phyloP scores from a whole-genome alignment of 139 green algal genomes.

The Picochlorum sp. region DNA sequence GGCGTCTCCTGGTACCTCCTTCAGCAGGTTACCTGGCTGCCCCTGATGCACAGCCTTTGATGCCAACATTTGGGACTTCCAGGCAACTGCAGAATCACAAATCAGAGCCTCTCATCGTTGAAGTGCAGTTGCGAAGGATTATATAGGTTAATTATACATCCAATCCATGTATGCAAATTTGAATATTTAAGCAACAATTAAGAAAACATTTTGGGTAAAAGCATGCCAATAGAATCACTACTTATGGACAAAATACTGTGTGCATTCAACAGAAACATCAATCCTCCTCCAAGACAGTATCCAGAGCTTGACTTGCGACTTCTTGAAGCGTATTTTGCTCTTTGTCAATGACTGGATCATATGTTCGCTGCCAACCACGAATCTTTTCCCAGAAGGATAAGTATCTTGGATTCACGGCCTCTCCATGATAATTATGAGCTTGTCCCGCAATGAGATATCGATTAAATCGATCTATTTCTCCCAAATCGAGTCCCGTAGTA shows the following conservation, averaged over 20 bases:
- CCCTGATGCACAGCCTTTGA: constrained; percentile 29
- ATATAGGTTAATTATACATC: constrained; percentile 3
- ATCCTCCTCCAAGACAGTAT: too few species aligned
- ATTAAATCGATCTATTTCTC: constrained; percentile 45
- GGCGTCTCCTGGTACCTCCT: constrained; percentile 50
- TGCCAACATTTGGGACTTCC: constrained; percentile 65
- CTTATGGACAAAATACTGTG: too few species aligned
- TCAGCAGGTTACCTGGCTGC: constrained; percentile 36
- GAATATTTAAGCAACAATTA: too few species aligned
- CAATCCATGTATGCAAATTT: too few species aligned
- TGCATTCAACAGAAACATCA: too few species aligned
- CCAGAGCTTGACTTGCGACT: too few species aligned
- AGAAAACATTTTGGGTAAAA: neutral
- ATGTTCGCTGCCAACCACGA: constrained; percentile 11
- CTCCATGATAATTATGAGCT: constrained; percentile 19
- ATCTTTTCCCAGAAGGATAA: constrained; percentile 44
- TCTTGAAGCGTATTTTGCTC: constrained; percentile 22
- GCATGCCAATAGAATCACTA: neutral
- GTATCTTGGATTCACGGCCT: constrained; percentile 51
- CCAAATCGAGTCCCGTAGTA: constrained; percentile 38
- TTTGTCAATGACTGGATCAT: constrained; percentile 24
- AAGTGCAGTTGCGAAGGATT: constrained; percentile 55
- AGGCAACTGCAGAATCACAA: constrained; percentile 66
- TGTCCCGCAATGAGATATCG: constrained; percentile 16
- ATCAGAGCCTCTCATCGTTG: constrained; percentile 69